Evolutionary conservation across 1,139 yeast genomes (phyloP), one percentile per base, ranked within the genome.

Genomic region (Diutina catenulata): DNA sequence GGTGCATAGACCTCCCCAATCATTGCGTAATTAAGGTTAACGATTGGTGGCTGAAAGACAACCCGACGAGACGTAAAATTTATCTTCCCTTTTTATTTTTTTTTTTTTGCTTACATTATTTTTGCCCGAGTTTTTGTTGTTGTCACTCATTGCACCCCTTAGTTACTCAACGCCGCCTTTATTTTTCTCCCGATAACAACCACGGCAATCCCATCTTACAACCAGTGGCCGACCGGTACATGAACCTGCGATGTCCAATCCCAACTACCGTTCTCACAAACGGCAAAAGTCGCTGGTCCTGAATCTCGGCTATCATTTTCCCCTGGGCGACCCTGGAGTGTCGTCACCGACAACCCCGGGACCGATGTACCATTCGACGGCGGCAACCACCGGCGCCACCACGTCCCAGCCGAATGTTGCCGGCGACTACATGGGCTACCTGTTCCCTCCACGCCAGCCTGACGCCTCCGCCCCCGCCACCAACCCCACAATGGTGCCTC

Each of bases 231-330:
- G 9, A 7, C 9, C 10, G 24, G 24, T 6, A 14, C 20, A 14
- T 16, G 6, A 14, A 14, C 10, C 20, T 22, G 31, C 19, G 22
- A 24, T 33, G 29, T 25, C 28, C 28, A 25, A 25, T 25, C 37
- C 37, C 23, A 18, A 18, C 29, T 19, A 11, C 24, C 29, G 24
- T 15, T 25, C 28, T 7, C 69, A 64, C 47, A 64, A 64, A 48
- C 66, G 70, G 43, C 69, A 62, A 52, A 63, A 63, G 47, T 60
- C 66, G 41, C 60, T 64, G 32, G 41, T 60, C 37, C 64, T 59
- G 64, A 61, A 56, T 44, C 47, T 54, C 19, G 59, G 62, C 22
- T 59, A 55, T 43, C 57, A 59, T 42, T 57, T 56, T 42, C 50
- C 48, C 15, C 27, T 49, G 39, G 25, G 41, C 38, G 28, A 36